These are phyloP conservation scores for Backusella westeae DNA, from an alignment of 192 early-diverging fungal species.

Conservation along the genomic window DNA sequence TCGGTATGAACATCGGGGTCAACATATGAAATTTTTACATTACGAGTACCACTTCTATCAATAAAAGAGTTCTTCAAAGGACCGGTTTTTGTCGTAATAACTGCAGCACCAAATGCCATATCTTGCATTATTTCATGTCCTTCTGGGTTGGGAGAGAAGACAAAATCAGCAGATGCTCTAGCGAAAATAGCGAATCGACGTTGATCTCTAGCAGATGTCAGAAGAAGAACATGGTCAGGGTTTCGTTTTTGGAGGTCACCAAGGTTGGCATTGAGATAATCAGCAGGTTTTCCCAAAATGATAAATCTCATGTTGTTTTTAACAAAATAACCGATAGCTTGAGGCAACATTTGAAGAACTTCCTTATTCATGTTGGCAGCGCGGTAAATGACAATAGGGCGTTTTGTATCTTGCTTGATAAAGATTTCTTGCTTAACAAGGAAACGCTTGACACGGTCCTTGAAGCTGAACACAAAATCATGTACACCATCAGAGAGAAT, in stretches of 20 bases:
- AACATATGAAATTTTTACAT: conserved; percentile 3
- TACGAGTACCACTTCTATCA: conserved; percentile 30
- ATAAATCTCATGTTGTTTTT: conserved; percentile 42
- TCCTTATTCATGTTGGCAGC: conserved; percentile 52
- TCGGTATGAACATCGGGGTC: conserved; percentile 11
- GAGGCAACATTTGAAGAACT: conserved; percentile 17
- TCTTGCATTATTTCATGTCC: conserved; percentile 42
- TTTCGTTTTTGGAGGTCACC: not conserved
- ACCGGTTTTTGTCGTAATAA: conserved; percentile 49
- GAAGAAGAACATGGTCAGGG: conserved; percentile 25
- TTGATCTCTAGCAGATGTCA: conserved; percentile 43
- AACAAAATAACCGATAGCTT: conserved; percentile 26
- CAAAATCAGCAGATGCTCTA: conserved; percentile 51
- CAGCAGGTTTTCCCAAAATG: conserved; percentile 6
- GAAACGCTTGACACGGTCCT: conserved; percentile 45
- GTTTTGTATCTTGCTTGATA: conserved; percentile 36
- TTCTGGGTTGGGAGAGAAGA: conserved; percentile 42
- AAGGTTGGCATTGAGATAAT: conserved; percentile 1
- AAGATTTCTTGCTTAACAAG: conserved; percentile 41
- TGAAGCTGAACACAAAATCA: conserved; percentile 35
- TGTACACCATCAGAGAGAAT: not conserved
- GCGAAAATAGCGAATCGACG: conserved; percentile 45
- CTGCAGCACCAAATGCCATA: conserved; percentile 48
- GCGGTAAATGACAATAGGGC: conserved; percentile 48
- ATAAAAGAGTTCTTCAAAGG: conserved; percentile 48